Evolutionary conservation across 116 monocot genomes (phyloP).

Genomic region (Iris pallida): DNA sequence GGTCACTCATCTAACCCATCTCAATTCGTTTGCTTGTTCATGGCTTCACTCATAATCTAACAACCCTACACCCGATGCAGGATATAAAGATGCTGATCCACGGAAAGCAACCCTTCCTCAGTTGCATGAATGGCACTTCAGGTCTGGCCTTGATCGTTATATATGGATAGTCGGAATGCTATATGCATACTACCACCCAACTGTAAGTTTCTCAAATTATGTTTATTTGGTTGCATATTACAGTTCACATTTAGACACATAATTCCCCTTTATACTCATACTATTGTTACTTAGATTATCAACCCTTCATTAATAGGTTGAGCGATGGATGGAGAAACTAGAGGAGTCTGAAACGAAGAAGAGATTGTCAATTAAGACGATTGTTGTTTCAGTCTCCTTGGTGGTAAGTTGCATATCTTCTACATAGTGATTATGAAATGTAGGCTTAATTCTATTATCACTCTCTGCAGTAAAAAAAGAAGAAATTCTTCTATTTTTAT

Average conservation of each 20-base stretch:
- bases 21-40: too few relatives aligned
- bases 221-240: background rate
- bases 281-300: background rate
- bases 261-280: background rate
- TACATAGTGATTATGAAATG: background rate
- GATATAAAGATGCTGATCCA: conserved; percentile 54
- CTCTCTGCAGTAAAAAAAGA: background rate
- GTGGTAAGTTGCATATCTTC: conserved; percentile 27
- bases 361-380: conserved; percentile 53
- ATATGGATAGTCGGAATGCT: conserved; percentile 62
- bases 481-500: conserved; percentile 4
- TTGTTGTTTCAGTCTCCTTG: conserved; percentile 46
- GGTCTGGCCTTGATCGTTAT: conserved; percentile 59
- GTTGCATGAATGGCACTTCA: conserved; percentile 72
- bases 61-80: conserved; percentile 11
- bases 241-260: too few relatives aligned
- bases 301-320: conserved; percentile 36
- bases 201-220: conserved; percentile 17
- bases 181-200: conserved; percentile 49
- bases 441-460: background rate
- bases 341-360: conserved; percentile 69
- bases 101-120: conserved; percentile 41
- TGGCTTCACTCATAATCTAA: too few relatives aligned
- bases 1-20: conserved; percentile 6
- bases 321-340: conserved; percentile 93